A percentile compares a stretch with the other conserved stretches of the same genome.
These are phyloP conservation scores for Solanum neorickii DNA, from an alignment of 257 asterid species.

Conservation along the genomic window DNA sequence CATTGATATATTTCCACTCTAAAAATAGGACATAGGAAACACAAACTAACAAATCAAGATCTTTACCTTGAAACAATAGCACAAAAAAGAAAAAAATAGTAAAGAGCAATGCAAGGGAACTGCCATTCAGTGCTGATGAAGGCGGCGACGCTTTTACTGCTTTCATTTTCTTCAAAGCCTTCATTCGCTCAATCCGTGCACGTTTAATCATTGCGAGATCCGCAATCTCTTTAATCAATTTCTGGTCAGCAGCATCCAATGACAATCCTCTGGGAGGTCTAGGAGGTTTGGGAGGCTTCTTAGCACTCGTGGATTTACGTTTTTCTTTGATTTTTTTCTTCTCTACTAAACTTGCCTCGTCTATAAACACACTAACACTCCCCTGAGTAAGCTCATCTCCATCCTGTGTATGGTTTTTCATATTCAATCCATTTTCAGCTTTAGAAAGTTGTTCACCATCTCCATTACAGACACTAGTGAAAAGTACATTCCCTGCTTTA, in stretches of 20 bases:
- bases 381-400: conserved; percentile 13
- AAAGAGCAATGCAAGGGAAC: conserved; percentile 52
- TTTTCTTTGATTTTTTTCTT: conserved; percentile 43
- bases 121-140: conserved; percentile 39
- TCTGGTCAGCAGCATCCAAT: conserved; percentile 82
- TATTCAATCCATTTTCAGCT: conserved; percentile 10
- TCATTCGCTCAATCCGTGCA: conserved; percentile 68
- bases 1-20: background rate
- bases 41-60: background rate
- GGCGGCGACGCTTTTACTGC: conserved; percentile 37
- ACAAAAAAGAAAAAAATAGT: conserved; percentile 55
- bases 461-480: conserved; percentile 1
- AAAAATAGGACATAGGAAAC: background rate
- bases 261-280: conserved; percentile 76
- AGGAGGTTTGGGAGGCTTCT: conserved; percentile 75
- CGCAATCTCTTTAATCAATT: conserved; percentile 62
- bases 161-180: conserved; percentile 61
- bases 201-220: conserved; percentile 64
- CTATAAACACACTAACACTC: conserved; percentile 12
- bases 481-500: conserved; percentile 1
- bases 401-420: background rate
- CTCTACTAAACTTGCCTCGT: conserved; percentile 1
- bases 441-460: conserved; percentile 8
- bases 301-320: conserved; percentile 40
- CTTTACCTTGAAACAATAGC: conserved; percentile 58